These are phyloP conservation scores for Nicotiana sylvestris DNA, from an alignment of 257 asterid genomes.

Conservation along the genomic window DNA sequence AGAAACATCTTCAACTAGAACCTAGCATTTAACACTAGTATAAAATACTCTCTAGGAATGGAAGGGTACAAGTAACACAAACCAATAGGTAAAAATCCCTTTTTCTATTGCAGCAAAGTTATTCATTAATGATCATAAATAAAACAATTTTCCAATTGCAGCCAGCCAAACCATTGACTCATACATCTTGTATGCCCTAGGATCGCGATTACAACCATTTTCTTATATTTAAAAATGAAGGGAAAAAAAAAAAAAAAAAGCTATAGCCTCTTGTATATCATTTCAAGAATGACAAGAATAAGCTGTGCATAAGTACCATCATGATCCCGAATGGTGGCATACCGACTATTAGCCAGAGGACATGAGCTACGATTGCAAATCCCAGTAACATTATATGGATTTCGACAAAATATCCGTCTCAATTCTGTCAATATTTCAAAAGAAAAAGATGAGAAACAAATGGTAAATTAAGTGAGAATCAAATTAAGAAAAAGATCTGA, in stretches of 20 bases:
- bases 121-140: background rate
- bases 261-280: background rate
- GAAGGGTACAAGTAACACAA: background rate
- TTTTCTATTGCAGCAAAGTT: background rate
- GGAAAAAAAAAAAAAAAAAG: background rate
- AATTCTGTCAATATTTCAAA: conserved; percentile 36
- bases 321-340: conserved; percentile 86
- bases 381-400: conserved; percentile 90
- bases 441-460: conserved; percentile 1
- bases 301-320: conserved; percentile 41
- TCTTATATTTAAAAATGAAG: background rate
- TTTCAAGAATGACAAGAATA: background rate
- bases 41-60: background rate
- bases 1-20: background rate
- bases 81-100: background rate
- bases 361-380: conserved; percentile 94
- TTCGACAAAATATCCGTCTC: conserved; percentile 82
- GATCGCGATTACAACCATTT: background rate
- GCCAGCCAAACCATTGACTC: background rate
- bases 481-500: conserved; percentile 15
- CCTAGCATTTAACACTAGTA: background rate
- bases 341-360: conserved; percentile 97
- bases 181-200: background rate
- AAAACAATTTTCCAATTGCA: background rate
- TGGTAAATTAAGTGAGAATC: background rate